A percentile compares a stretch with the other conserved stretches of the same genome.
Evolutionary conservation across 768 basidiomycete species (phyloP).

Genomic region (Kwoniella europaea): DNA sequence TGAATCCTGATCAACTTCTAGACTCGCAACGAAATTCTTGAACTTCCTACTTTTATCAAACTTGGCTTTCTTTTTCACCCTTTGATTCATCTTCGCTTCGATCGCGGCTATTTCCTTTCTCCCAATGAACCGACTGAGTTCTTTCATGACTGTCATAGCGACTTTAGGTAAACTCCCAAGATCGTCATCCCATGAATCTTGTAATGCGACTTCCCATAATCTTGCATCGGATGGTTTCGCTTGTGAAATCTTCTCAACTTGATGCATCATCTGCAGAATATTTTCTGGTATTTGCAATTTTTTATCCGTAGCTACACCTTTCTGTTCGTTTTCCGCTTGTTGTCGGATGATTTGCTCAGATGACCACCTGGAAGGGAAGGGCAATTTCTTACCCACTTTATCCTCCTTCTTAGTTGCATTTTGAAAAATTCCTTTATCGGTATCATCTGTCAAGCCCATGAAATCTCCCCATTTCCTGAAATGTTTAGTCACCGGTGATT

Average conservation of each 20-base stretch:
- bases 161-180: slow-evolving; percentile 19
- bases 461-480: slow-evolving; percentile 16
- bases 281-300: background rate
- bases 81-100: slow-evolving; percentile 5
- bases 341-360: background rate
- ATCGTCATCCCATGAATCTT: slow-evolving; percentile 25
- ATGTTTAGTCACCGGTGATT: slow-evolving; percentile 14
- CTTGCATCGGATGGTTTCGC: slow-evolving; percentile 13
- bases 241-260: slow-evolving; percentile 14
- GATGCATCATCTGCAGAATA: slow-evolving; percentile 10
- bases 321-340: background rate
- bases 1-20: slow-evolving; percentile 6
- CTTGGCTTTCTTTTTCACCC: background rate
- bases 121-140: background rate
- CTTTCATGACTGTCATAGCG: background rate
- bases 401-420: background rate
- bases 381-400: background rate
- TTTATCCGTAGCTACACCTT: background rate
- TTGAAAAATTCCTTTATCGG: slow-evolving; percentile 4
- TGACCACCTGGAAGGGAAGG: background rate
- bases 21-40: background rate
- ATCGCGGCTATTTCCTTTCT: slow-evolving; percentile 8
- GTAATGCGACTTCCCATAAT: slow-evolving; percentile 18
- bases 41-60: slow-evolving; percentile 1
- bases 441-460: slow-evolving; percentile 10